phyloP scores from a whole-genome alignment of 352 stramenopile species.

The Globisporangium sylvaticum region DNA sequence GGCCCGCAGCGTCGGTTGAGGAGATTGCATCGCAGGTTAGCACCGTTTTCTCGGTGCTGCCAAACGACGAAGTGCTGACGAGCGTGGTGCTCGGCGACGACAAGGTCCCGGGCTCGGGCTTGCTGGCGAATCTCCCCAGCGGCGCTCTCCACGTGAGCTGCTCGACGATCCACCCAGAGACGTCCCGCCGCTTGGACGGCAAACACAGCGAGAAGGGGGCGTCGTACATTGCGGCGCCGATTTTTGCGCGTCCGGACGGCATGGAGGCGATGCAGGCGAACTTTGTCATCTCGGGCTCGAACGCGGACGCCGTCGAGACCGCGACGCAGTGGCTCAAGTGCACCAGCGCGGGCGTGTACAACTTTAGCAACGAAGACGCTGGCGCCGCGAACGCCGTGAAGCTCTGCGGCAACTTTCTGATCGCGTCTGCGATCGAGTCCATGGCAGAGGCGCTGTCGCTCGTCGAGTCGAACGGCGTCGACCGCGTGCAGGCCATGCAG shows the following conservation, averaged over 20 bases:
- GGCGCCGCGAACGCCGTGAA: constrained; percentile 75
- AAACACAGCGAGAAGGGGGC: constrained; percentile 28
- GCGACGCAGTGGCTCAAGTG: constrained; percentile 38
- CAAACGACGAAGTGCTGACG: constrained; percentile 59
- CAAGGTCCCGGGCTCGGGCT: constrained; percentile 16
- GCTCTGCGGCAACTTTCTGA: constrained; percentile 80
- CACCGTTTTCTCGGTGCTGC: constrained; percentile 61
- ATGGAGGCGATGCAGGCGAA: constrained; percentile 66
- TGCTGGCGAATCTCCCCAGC: constrained; percentile 33
- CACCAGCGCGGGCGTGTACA: constrained; percentile 38
- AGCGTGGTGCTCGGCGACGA: constrained; percentile 33
- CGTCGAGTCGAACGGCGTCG: constrained; percentile 63
- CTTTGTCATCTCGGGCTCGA: constrained; percentile 54
- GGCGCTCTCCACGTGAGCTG: constrained; percentile 59
- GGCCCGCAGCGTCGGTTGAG: constrained; percentile 31
- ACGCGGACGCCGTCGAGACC: constrained; percentile 25
- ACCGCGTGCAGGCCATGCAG: constrained; percentile 67
- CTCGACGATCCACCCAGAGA: constrained; percentile 67
- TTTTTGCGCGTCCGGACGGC: constrained; percentile 71
- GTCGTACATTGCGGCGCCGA: constrained; percentile 53
- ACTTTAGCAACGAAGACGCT: constrained; percentile 50
- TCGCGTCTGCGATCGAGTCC: constrained; percentile 71
- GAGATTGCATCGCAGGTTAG: constrained; percentile 30
- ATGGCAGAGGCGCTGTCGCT: constrained; percentile 70
- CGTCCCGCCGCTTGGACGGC: constrained; percentile 35